Percentiles rank a stretch among this genome's conserved stretches.
Conservation (phyloP, 306 rosid genomes). For the Inga oerstediana region DNA sequence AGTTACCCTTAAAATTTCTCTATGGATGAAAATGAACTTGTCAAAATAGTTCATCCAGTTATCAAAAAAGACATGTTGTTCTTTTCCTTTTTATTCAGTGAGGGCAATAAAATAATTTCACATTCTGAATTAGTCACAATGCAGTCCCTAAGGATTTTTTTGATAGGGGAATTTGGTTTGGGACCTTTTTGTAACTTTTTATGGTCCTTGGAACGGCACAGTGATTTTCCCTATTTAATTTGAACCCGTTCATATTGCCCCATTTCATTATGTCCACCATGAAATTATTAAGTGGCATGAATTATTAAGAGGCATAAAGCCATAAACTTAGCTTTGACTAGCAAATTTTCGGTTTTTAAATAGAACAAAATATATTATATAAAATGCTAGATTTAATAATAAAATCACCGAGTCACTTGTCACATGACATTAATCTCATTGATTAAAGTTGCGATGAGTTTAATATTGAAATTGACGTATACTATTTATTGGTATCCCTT, state of each 20-base stretch:
- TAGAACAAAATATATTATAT: not conserved
- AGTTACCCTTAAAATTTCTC: no score
- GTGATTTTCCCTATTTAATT: not conserved
- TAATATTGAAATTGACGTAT: not conserved
- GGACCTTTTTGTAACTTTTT: no score
- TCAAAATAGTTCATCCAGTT: no score
- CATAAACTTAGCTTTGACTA: not conserved
- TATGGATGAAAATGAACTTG: no score
- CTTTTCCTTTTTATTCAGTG: no score
- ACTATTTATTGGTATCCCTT: not conserved
- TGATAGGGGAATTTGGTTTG: no score
- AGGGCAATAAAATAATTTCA: no score
- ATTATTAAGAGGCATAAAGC: conserved; percentile 3
- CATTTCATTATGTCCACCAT: conserved; percentile 29
- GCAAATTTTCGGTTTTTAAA: not conserved
- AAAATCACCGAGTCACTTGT: not conserved
- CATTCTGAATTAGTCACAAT: no score
- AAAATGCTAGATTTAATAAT: not conserved
- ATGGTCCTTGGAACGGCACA: no score
- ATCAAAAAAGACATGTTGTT: no score
- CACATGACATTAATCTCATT: not conserved
- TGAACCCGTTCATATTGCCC: conserved; percentile 10
- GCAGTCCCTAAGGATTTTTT: no score
- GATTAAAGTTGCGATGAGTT: not conserved
- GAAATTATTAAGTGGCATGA: conserved; percentile 7